Base-by-base conservation (phyloP, 306 rosid genomes). In the Pyrus pyrifolia region DNA sequence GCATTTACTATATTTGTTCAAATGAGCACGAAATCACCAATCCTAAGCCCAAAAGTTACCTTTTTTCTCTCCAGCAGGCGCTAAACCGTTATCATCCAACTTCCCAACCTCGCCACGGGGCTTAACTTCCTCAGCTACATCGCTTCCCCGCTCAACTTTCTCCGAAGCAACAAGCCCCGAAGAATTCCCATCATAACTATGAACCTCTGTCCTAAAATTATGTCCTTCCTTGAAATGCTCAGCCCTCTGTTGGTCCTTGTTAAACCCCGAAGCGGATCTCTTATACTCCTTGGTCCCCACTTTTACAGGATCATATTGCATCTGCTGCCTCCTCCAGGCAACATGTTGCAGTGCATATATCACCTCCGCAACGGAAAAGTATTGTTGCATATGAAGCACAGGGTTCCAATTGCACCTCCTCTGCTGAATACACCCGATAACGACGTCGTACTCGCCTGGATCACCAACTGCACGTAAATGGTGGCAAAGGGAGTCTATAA, bases 381-480 rank as follows among this genome's bases (percentile, higher is more conserved):
- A 91, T 66, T 92, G 98, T 86, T 96, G 99, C 99, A 96, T 92
- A 83, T 93, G 93, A 76, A 96, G 89, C 79, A 93, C 98, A 57
- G 90, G 97, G 40, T 82, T 91, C 98, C 98, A 93, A 80, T 93
- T 93, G 76, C 88, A 82, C 68, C 98, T 74, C 86, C 98, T 85
- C 69, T 88, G 98, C 65, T 91, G 93, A 76, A 93, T 87, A 68
- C 86, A 76, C 58, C 86, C 90, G 45, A 89, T 72, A 45, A 85
- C 97, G 72, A 45, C 75, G 68, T 93, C 98, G 64, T 93, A 93
- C 84, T 93, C 98, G 30, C 93, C 91, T 29, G 90, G 86, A 30
- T 91, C 97, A 25, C 98, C 91, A 46, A 91, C 87, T 3, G 82
- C 78, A 10, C 97, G 86, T 61, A 96, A 80, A 83, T 96, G 98